Conservation (phyloP, 2,329 filamentous ascomycete species). For the Venturia carpophila region DNA sequence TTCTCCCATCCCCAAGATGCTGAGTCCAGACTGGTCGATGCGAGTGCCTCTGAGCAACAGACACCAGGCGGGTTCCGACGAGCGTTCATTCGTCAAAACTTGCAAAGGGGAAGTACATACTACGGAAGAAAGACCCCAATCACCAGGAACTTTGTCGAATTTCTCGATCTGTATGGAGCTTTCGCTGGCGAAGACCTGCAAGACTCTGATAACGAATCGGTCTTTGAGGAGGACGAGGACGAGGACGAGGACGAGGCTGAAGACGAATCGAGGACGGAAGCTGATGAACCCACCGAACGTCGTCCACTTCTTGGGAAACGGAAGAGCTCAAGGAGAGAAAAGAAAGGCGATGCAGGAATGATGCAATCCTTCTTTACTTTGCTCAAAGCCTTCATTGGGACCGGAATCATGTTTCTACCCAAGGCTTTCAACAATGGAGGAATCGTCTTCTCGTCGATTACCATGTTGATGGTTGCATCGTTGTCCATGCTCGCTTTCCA, state of each 20-base stretch:
- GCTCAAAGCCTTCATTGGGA: conserved; percentile 71
- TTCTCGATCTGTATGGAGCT: conserved; percentile 65
- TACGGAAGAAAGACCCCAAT: conserved; percentile 47
- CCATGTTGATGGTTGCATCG: conserved; percentile 56
- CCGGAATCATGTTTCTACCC: conserved; percentile 73
- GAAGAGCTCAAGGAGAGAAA: conserved; percentile 38
- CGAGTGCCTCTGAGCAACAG: conserved; percentile 39
- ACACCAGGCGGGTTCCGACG: conserved; percentile 48
- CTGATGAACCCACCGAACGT: conserved; percentile 39
- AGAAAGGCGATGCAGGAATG: conserved; percentile 56
- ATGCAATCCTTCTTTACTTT: conserved; percentile 70
- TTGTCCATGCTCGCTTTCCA: conserved; percentile 66
- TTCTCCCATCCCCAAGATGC: conserved; percentile 49
- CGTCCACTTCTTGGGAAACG: conserved; percentile 54
- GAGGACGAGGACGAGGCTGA: conserved; percentile 33
- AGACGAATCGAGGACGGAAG: conserved; percentile 18
- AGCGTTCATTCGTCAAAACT: conserved; percentile 40
- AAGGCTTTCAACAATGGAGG: conserved; percentile 74
- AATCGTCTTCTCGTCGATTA: conserved; percentile 64
- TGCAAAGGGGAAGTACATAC: conserved; percentile 28
- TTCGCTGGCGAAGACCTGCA: conserved; percentile 66
- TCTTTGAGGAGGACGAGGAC: conserved; percentile 45
- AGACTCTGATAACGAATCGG: conserved; percentile 53
- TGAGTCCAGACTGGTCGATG: conserved; percentile 24
- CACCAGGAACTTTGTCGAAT: conserved; percentile 65